Evolutionary conservation across 768 basidiomycete genomes (phyloP).

Genomic region (Coprinopsis cinerea): DNA sequence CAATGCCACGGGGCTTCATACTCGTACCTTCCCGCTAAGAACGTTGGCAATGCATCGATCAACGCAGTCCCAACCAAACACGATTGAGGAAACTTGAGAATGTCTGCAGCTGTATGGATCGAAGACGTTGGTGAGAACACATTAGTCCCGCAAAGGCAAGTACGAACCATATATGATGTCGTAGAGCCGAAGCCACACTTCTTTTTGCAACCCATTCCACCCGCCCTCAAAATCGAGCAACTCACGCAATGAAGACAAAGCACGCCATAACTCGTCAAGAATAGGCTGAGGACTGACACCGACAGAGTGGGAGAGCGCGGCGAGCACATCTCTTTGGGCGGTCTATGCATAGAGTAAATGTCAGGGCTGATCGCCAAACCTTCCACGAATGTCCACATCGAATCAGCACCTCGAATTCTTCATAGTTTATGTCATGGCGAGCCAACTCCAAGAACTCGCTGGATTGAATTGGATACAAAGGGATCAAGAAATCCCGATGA

Average conservation of each 20-base stretch:
- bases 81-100: constrained; percentile 46
- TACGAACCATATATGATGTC: constrained; percentile 32
- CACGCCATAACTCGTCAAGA: constrained; percentile 53
- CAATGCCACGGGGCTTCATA: constrained; percentile 24
- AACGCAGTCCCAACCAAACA: constrained; percentile 50
- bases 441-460: constrained; percentile 46
- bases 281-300: constrained; percentile 50
- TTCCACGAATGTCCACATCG: constrained; percentile 14
- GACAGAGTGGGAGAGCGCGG: constrained; percentile 39
- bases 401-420: constrained; percentile 45
- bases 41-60: constrained; percentile 35
- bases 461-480: constrained; percentile 47
- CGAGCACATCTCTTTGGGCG: constrained; percentile 52
- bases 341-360: constrained; percentile 25
- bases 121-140: neutral
- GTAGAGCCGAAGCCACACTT: constrained; percentile 48
- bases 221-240: constrained; percentile 34
- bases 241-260: constrained; percentile 44
- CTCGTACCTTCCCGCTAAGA: constrained; percentile 32
- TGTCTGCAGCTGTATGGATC: constrained; percentile 39
- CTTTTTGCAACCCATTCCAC: constrained; percentile 40
- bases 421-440: constrained; percentile 37
- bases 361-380: neutral
- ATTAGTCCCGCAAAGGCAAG: neutral
- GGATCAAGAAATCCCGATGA: constrained; percentile 57